Conservation (phyloP, 768 basidiomycete genomes). For the Terana coerulea region DNA sequence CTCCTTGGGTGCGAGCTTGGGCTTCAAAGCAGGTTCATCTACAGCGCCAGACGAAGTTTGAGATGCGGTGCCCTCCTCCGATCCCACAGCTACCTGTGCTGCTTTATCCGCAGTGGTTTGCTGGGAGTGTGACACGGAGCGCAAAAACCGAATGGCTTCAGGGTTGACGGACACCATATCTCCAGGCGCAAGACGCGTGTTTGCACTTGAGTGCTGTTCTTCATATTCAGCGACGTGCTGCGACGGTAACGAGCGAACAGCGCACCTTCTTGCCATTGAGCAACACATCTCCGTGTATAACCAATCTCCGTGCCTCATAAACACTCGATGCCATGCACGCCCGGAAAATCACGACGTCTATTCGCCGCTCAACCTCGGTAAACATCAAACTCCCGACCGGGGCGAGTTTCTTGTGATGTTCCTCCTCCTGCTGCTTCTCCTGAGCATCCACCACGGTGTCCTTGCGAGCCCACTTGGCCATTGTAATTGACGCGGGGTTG, state of each 20-base stretch:
- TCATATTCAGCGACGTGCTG: too few species aligned
- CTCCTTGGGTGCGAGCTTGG: conserved; percentile 11
- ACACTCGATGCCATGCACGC: conserved; percentile 85
- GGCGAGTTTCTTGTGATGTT: conserved; percentile 63
- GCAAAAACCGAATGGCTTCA: conserved; percentile 69
- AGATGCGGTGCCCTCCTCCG: conserved; percentile 18
- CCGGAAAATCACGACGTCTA: conserved; percentile 91
- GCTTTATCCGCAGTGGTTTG: conserved; percentile 11
- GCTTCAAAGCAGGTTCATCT: conserved; percentile 1
- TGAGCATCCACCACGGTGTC: conserved; percentile 37
- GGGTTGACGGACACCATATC: conserved; percentile 94
- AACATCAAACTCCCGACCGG: conserved; percentile 97
- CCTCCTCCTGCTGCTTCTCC: conserved; percentile 39
- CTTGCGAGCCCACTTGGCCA: conserved; percentile 55
- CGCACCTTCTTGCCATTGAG: conserved; percentile 88
- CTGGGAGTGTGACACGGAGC: conserved; percentile 23
- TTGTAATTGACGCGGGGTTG: conserved; percentile 37
- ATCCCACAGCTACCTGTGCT: conserved; percentile 13
- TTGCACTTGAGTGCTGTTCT: conserved; percentile 83
- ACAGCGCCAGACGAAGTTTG: neutral
- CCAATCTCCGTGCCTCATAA: conserved; percentile 83
- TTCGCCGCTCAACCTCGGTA: conserved; percentile 86
- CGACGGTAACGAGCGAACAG: neutral
- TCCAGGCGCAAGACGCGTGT: conserved; percentile 86
- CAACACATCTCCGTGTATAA: conserved; percentile 82